Conservation (phyloP, 2,329 filamentous ascomycete species). For the Aspergillus sergii region DNA sequence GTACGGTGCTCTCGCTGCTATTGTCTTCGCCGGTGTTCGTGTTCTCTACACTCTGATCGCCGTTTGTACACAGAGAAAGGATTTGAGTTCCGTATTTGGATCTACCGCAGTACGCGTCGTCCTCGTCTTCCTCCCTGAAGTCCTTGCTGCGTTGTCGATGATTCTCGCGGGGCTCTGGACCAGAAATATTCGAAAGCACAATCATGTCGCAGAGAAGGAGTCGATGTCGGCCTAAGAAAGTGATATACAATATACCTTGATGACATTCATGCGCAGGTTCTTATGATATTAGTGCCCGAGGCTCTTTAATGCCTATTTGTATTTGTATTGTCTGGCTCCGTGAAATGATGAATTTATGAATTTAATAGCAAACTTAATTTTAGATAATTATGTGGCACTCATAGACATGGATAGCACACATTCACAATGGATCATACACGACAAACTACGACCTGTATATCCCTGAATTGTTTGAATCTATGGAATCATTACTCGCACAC, state of each 20-base stretch:
- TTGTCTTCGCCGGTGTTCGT: slow-evolving; percentile 28
- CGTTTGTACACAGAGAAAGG: slow-evolving; percentile 19
- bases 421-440: background rate
- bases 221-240: background rate
- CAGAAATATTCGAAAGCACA: background rate
- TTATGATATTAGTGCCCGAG: background rate
- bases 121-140: slow-evolving; percentile 31
- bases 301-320: background rate
- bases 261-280: background rate
- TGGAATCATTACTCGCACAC: background rate
- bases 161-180: slow-evolving; percentile 19
- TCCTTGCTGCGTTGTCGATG: slow-evolving; percentile 22
- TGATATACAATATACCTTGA: background rate
- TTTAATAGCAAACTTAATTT: too few species aligned
- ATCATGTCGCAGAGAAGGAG: background rate
- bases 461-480: background rate
- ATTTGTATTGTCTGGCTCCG: background rate
- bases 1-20: slow-evolving; percentile 7
- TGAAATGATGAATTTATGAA: background rate
- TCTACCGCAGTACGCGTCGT: slow-evolving; percentile 24
- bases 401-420: background rate
- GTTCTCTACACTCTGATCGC: slow-evolving; percentile 28
- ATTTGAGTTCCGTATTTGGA: slow-evolving; percentile 26
- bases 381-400: background rate
- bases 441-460: background rate